These are phyloP conservation scores for Lactarius indigo DNA, from an alignment of 768 basidiomycete genomes.

Conservation along the genomic window DNA sequence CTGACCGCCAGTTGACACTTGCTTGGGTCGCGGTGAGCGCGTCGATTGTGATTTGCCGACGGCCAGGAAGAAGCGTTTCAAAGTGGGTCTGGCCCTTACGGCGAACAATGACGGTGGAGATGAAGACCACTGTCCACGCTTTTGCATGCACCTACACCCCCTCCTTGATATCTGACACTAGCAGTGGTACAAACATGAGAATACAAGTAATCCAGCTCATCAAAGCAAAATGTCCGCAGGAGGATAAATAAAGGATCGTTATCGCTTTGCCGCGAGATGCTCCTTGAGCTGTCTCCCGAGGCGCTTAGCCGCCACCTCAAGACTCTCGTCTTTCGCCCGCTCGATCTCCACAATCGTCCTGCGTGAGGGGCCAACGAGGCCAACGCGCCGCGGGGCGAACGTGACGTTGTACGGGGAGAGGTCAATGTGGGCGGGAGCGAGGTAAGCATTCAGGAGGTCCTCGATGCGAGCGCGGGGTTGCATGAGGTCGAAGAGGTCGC, in stretches of 20 bases:
- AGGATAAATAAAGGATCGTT: not conserved
- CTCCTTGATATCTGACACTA: not conserved
- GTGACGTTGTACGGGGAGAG: conserved; percentile 7
- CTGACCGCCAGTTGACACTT: too few relatives aligned
- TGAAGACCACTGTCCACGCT: not conserved
- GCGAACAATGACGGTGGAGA: not conserved
- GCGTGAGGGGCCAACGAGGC: conserved; percentile 17
- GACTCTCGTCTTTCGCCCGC: conserved; percentile 25
- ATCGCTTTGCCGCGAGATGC: conserved; percentile 7
- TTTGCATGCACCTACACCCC: not conserved
- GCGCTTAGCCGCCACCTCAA: conserved; percentile 27
- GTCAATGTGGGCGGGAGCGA: conserved; percentile 38
- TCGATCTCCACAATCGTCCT: conserved; percentile 25
- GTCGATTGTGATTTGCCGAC: too few relatives aligned
- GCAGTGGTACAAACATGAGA: not conserved
- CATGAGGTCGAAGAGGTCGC: conserved; percentile 72
- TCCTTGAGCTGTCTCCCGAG: conserved; percentile 19
- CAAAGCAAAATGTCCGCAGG: not conserved
- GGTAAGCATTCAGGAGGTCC: conserved; percentile 56
- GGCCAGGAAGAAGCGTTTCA: too few relatives aligned
- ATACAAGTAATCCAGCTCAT: not conserved
- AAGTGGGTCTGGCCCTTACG: not conserved
- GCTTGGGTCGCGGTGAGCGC: too few relatives aligned
- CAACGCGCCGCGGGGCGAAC: conserved; percentile 13
- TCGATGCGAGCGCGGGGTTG: conserved; percentile 76